Evolutionary conservation across 2,329 filamentous ascomycete genomes (phyloP), one percentile per base, ranked within the genome.

Genomic region (Scedosporium boydii): DNA sequence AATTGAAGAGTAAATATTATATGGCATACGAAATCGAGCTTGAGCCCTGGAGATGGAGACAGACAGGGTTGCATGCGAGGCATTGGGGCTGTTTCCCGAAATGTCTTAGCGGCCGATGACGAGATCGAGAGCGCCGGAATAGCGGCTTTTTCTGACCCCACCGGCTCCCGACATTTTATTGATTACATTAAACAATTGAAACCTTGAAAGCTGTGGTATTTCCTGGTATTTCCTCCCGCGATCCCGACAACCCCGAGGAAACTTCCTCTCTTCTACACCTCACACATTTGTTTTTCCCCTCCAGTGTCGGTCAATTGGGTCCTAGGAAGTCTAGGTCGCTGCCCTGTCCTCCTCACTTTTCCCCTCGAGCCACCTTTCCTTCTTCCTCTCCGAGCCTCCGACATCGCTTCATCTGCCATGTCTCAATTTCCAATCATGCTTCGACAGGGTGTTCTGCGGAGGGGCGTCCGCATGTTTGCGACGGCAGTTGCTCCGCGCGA

Each of bases 381-480:
- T 16, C 18, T 55, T 27, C 38, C 26, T 9, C 12, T 7, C 6
- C 34, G 2, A 26, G 4, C 42, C 41, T 5, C 58, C 38, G 14
- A 34, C 34, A 21, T 44, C 18, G 38, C 6, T n/a, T 27, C 26
- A 23, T 23, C n/a, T 14, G 14, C 27, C 42, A 38, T 53, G 18
- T 42, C 26, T 48, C 34, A 18, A 23, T 42, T 18, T 16, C 23
- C 38, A 14, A 18, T 46, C 27, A 59, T 55, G 56, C 27, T 53
- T 27, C 56, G 46, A 21, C 27, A 38, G 10, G 58, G 21, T 41
- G 26, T 61, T 51, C 63, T 56, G 9, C 55, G 87, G 70, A 85
- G 85, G 64, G 84, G 83, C 69, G 80, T 86, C 65, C 84, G 88
- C 70, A 83, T 84, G 65, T 88, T 95, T 69, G 82, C 85, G 62